phyloP scores from a whole-genome alignment of 1,284 basidiomycete genomes.

The Marasmius sp. region DNA sequence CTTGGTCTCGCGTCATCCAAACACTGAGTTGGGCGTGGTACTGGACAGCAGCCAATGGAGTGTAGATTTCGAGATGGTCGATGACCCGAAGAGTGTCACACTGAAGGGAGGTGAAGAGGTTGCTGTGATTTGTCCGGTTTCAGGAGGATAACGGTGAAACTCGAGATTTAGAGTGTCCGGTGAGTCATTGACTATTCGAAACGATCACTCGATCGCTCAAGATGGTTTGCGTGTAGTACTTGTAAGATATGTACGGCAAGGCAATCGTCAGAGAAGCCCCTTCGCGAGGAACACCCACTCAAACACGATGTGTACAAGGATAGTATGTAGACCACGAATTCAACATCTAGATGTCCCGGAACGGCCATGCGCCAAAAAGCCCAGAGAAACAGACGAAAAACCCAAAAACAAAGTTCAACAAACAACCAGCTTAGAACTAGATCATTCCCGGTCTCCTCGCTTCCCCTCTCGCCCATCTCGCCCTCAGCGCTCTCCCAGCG shows the following conservation, averaged over 20 bases:
- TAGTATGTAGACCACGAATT: background rate
- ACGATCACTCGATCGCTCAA: background rate
- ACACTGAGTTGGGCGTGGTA: conserved; percentile 48
- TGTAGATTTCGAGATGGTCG: conserved; percentile 78
- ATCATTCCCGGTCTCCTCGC: background rate
- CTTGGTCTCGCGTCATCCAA: conserved; percentile 53
- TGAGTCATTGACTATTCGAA: background rate
- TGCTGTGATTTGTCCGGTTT: conserved; percentile 80
- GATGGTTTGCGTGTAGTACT: background rate
- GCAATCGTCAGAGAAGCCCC: too few species aligned
- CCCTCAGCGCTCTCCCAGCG: conserved; percentile 11
- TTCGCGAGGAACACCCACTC: too few species aligned
- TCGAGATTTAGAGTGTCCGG: too few species aligned
- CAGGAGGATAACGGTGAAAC: conserved; percentile 66
- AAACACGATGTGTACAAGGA: too few species aligned
- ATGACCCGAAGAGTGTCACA: conserved; percentile 47
- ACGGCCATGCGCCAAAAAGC: background rate
- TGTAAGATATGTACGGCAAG: too few species aligned
- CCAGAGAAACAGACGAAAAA: background rate
- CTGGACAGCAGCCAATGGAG: conserved; percentile 70
- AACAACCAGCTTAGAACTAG: background rate
- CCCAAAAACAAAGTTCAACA: background rate
- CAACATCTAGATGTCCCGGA: background rate
- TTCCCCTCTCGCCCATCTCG: conserved; percentile 3
- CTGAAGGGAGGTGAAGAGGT: conserved; percentile 76